phyloP scores from a whole-genome alignment of 164 flowering plant species.

The Santalum album region DNA sequence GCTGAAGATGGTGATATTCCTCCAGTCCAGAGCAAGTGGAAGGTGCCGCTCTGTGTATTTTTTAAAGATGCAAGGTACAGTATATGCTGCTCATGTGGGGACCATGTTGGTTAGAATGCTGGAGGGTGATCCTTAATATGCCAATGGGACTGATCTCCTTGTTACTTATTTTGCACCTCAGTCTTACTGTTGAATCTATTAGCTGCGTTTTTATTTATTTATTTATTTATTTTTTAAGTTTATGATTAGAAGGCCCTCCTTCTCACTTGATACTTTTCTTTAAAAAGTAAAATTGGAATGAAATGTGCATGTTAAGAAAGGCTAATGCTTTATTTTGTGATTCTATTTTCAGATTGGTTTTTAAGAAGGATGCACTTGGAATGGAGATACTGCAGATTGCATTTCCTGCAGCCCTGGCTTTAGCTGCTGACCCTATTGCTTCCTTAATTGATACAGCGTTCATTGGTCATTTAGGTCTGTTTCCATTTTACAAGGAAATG shows the following conservation, averaged over 20 bases:
- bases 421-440: constrained; percentile 73
- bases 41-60: constrained; percentile 36
- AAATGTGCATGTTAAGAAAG: neutral
- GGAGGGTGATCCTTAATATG: no score
- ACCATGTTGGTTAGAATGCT: no score
- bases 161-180: no score
- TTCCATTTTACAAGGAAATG: no score
- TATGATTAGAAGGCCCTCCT: neutral
- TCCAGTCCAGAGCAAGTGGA: constrained; percentile 13
- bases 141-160: no score
- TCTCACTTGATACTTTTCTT: neutral
- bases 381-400: constrained; percentile 48
- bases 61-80: constrained; percentile 50
- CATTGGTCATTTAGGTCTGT: constrained; percentile 53
- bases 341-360: constrained; percentile 26
- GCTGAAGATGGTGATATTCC: constrained; percentile 11
- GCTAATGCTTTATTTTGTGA: neutral
- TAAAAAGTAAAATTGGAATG: no score
- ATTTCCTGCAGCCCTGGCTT: constrained; percentile 62
- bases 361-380: constrained; percentile 53
- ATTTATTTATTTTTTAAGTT: no score
- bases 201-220: no score
- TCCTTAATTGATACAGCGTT: constrained; percentile 70
- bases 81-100: neutral
- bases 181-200: no score